These are phyloP conservation scores for Kregervanrija pseudodelftensis DNA, from an alignment of 805 yeast genomes.

Conservation along the genomic window DNA sequence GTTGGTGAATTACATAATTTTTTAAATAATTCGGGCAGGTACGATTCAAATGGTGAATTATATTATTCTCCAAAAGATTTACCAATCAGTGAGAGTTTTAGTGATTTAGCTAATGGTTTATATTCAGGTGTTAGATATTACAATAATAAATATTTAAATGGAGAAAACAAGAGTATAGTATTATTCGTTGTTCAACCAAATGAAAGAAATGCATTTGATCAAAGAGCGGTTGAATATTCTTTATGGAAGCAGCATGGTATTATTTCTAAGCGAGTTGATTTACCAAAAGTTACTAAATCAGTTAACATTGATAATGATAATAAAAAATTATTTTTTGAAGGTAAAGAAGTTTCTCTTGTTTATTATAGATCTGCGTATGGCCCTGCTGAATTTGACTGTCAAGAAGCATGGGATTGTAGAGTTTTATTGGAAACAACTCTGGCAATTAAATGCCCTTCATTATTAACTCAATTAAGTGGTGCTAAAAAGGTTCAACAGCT, in stretches of 20 bases:
- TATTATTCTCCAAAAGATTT: constrained; percentile 40
- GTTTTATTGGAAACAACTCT: constrained; percentile 59
- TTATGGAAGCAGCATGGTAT: constrained; percentile 51
- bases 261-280: constrained; percentile 57
- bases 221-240: constrained; percentile 71
- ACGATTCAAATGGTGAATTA: constrained; percentile 37
- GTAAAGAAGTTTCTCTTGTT: constrained; percentile 76
- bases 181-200: constrained; percentile 75
- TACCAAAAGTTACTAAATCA: constrained; percentile 46
- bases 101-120: constrained; percentile 59
- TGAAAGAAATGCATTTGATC: constrained; percentile 90
- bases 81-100: constrained; percentile 59
- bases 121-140: constrained; percentile 60
- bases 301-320: constrained; percentile 38
- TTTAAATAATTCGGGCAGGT: constrained; percentile 53
- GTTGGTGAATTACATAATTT: constrained; percentile 71
- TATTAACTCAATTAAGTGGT: constrained; percentile 86
- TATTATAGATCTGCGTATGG: constrained; percentile 88
- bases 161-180: constrained; percentile 43
- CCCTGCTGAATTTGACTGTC: constrained; percentile 67
- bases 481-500: constrained; percentile 91
- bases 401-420: constrained; percentile 73
- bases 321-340: constrained; percentile 45
- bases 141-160: constrained; percentile 22
- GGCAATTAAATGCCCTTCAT: constrained; percentile 89